A percentile compares a stretch with the other conserved stretches of the same genome.
Evolutionary conservation across 2,329 filamentous ascomycete genomes (phyloP).

Genomic region (Penicillium psychrosexuale): DNA sequence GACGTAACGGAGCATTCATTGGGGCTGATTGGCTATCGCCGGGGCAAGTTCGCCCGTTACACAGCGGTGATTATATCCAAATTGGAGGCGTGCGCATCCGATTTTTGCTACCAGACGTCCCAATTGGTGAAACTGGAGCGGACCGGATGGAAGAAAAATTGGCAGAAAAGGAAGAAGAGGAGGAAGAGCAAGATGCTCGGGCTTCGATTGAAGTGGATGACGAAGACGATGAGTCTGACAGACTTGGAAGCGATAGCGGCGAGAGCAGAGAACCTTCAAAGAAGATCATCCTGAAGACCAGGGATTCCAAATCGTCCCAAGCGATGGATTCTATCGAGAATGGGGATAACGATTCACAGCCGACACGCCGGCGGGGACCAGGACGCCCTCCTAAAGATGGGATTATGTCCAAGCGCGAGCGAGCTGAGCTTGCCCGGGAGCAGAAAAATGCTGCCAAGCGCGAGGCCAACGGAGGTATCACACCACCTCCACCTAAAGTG

Average conservation of each 20-base stretch:
- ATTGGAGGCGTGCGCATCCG: conserved; percentile 57
- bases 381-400: conserved; percentile 65
- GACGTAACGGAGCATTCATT: conserved; percentile 57
- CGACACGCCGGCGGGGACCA: conserved; percentile 50
- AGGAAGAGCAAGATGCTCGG: conserved; percentile 34
- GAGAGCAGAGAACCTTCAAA: conserved; percentile 30
- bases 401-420: conserved; percentile 64
- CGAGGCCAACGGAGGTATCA: conserved; percentile 47
- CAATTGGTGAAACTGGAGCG: conserved; percentile 48
- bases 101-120: conserved; percentile 55
- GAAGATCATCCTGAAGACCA: conserved; percentile 31
- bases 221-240: conserved; percentile 36
- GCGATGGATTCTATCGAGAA: conserved; percentile 32
- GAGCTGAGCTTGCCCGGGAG: conserved; percentile 53
- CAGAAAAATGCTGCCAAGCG: conserved; percentile 50
- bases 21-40: conserved; percentile 50
- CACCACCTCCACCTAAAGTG: conserved; percentile 37
- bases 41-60: conserved; percentile 49
- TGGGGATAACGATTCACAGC: conserved; percentile 37
- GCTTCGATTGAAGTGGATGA: conserved; percentile 42
- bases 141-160: conserved; percentile 46
- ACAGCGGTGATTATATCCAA: conserved; percentile 58
- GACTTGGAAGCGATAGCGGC: conserved; percentile 23
- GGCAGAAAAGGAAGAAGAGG: conserved; percentile 29
- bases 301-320: conserved; percentile 28